These are phyloP conservation scores for Oehlia diaphana DNA, from an alignment of 192 early-diverging fungal species.

Conservation along the genomic window DNA sequence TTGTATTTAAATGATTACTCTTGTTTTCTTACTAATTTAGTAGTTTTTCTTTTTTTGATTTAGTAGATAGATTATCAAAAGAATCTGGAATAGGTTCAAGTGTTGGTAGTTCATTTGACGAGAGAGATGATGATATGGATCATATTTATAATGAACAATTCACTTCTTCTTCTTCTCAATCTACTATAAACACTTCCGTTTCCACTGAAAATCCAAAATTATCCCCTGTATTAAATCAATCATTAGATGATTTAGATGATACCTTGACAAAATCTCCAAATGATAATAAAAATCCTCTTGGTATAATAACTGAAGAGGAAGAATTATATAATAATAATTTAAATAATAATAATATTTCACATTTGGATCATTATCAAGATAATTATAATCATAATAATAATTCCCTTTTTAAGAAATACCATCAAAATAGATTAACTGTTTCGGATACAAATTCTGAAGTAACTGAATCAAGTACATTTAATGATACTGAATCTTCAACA, in stretches of 20 bases:
- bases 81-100: conserved; percentile 27
- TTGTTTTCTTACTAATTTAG: not conserved
- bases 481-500: conserved; percentile 17
- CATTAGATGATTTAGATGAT: conserved; percentile 23
- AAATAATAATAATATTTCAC: not conserved
- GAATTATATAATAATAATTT: not conserved
- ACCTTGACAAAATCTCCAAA: not conserved
- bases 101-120: conserved; percentile 17
- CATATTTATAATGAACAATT: not conserved
- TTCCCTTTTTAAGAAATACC: not conserved
- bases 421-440: not conserved
- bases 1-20: not conserved
- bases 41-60: not conserved
- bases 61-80: conserved; percentile 25
- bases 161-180: conserved; percentile 3
- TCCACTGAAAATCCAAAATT: not conserved
- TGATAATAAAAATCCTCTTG: conserved; percentile 12
- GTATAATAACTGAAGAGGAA: conserved; percentile 29
- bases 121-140: not conserved
- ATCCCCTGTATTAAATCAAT: conserved; percentile 8
- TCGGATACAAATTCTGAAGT: not conserved
- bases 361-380: not conserved
- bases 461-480: not conserved
- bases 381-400: not conserved
- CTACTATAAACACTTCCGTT: not conserved